A percentile compares a stretch with the other conserved stretches of the same genome.
Evolutionary conservation across 441 rosid genomes (phyloP).

Genomic region (Erodium texanum): DNA sequence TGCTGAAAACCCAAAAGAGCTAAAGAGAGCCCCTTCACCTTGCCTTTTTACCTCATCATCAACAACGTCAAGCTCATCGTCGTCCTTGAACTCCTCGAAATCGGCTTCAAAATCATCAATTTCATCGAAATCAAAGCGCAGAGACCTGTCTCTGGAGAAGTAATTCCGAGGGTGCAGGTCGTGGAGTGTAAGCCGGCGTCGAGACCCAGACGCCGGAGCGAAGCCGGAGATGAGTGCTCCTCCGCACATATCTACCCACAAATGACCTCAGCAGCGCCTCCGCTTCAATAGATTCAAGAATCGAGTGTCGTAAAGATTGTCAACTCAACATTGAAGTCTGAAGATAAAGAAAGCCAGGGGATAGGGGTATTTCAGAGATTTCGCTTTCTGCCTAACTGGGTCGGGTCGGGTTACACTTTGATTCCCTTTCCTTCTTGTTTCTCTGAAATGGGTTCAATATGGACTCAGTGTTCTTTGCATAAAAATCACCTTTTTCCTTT

Average conservation of each 20-base stretch:
- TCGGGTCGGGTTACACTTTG: too few species aligned
- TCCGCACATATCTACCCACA: neutral
- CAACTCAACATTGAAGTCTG: too few species aligned
- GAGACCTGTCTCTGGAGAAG: neutral
- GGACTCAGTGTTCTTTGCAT: too few species aligned
- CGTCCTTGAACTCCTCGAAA: constrained; percentile 5
- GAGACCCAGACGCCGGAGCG: constrained; percentile 3
- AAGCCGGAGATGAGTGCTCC: constrained; percentile 3
- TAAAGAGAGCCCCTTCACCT: neutral
- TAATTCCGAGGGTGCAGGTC: neutral
- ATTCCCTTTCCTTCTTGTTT: too few species aligned
- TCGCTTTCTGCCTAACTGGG: too few species aligned
- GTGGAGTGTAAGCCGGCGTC: neutral
- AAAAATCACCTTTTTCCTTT: too few species aligned
- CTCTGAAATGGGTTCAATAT: too few species aligned
- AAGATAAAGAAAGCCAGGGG: too few species aligned
- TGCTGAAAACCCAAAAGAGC: constrained; percentile 1
- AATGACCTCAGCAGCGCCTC: neutral
- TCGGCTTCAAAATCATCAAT: constrained; percentile 1
- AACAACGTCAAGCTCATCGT: neutral
- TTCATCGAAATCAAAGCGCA: neutral
- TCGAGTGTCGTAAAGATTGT: too few species aligned
- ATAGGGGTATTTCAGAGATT: too few species aligned
- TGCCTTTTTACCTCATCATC: neutral
- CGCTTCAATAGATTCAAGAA: too few species aligned